Evolutionary conservation across 139 green algal species (phyloP), one percentile per base, ranked within the genome.

Genomic region (Pseudopediastrum boryanum): DNA sequence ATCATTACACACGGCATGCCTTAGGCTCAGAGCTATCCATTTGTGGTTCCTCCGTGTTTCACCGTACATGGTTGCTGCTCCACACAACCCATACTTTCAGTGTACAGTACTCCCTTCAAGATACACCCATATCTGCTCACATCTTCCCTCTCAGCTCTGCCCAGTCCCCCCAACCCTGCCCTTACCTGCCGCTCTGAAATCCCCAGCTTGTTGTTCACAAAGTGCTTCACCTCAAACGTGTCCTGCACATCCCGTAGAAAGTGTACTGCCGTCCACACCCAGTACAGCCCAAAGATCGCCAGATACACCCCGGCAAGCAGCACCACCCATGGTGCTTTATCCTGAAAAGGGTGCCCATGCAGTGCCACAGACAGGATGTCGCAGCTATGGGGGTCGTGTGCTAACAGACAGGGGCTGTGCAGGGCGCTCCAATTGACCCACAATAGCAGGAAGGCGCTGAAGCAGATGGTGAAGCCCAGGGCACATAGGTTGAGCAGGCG

Each of bases 381-480:
- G 80, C 93, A 95, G 2, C 76, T 90, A 54, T 87, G 87, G 25
- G 70, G 59, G 6, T 80, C 73, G 21, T 80, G 73, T 7, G 73
- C 43, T 23, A 72, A n/a, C 2, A 80, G 43, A 33, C 73, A 54
- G 2, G 91, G 56, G 75, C 83, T 91, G 42, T 54, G 75, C 61
- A 97, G 83, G 8, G 84, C 91, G 2, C 65, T 19, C 91, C 93
- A 99, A 71, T 98, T 81, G 2, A 98, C 87, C 56, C 86, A 90
- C 29, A 99, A 83, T 52, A 98, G 88, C 66, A 98, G 85, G 70
- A 98, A 92, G 48, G 65, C 89, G 2, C 85, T 93, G 79, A 98
- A 94, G 48, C 78, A 80, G 41, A 96, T 90, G 0, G 94, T 98
- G 88, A 99, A 99, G 16, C 69, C 90, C n/a, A 99, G 88, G 0